Evolutionary conservation across 306 rosid species (phyloP), one percentile per base, ranked within the genome.

Genomic region (Cicer bijugum): DNA sequence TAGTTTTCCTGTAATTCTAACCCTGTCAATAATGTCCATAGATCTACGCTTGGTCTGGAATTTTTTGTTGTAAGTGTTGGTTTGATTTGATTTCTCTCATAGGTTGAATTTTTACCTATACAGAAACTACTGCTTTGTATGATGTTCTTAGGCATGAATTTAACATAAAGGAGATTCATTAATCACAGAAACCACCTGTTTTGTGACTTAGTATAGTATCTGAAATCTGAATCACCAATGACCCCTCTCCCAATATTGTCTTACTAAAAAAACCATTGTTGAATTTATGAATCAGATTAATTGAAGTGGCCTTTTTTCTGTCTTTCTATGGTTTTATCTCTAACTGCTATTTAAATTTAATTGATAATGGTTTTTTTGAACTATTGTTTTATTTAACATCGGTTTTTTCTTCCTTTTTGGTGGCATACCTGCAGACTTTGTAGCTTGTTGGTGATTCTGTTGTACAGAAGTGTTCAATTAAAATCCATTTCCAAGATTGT

Each of bases 341-440:
- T 33, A 51, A 56, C 43, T 56, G 44, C 61, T 48, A 68, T 67
- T 61, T 48, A 61, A 62, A 23, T 37, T 53, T 48, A 55, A 12
- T 35, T 16, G 52, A 40, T 51, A 14, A 19, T 68, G 20, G 23
- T 28, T 39, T 77, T 60, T 37, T 77, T 74, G 69, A 69, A 61
- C 68, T 69, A 67, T 17, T 79, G 67, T 57, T 56, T 78, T 65
- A 71, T 78, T 84, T 45, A 66, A 78, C 71, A 0, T 37, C 6
- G 48, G 6, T 43, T 66, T 79, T 60, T 72, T 48, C 45, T 72
- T 76, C 67, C 72, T 74, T 73, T 85, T 80, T 85, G 80, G 63
- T 82, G 81, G 46, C 64, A 79, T 70, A 57, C 81, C 78, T 84
- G 91, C 96, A 90, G 96, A 87, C 83, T 73, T 85, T 81, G 82